Base-by-base conservation (phyloP, 371 early-diverging fungal species). In the Saksenaea vasiformis region DNA sequence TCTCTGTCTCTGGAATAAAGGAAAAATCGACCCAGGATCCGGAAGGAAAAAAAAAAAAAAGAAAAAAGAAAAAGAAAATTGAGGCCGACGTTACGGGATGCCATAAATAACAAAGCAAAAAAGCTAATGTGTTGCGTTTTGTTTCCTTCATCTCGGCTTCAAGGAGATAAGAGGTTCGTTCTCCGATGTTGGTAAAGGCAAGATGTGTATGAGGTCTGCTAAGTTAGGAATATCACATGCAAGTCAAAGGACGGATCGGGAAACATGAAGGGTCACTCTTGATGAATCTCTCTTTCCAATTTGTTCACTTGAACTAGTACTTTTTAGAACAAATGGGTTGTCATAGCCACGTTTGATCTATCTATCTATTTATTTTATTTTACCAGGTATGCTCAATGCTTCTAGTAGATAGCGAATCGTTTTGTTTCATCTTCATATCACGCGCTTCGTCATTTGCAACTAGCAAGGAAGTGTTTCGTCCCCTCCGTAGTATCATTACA, bases 101-200 rank as follows among this genome's bases (percentile, higher is more conserved):
- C 37, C 37, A 37, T 37, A 37, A 39, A 2, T 3, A n/a, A 2
- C n/a, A 2, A 39, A 11, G 11, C 2, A 14, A 39, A 39, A 11
- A 11, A 39, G n/a, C 2, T 22, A 0, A 10, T 47, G 10, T 22
- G 7, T 7, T 47, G 10, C 11, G 14, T 15, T 47, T 22, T 22
- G 51, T n/a, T 0, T 47, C 51, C 51, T 47, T 22, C 22, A 22
- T 22, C 51, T 47, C 51, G 51, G 51, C 51, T 47, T 47, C 51
- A 22, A 47, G 51, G 51, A 47, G 51, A 47, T 47, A 47, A 47
- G 51, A 22, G n/a, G 51, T 47, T 47, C 51, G 51, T 47, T 47
- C 51, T 47, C 51, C 51, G 51, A 17, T 47, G 22, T 22, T 22
- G 9, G 51, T 22, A 22, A 47, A 47, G 22, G 22, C 17, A 47